These are phyloP conservation scores for Aulographum hederae DNA, from an alignment of 2,329 filamentous ascomycete species.

Conservation along the genomic window DNA sequence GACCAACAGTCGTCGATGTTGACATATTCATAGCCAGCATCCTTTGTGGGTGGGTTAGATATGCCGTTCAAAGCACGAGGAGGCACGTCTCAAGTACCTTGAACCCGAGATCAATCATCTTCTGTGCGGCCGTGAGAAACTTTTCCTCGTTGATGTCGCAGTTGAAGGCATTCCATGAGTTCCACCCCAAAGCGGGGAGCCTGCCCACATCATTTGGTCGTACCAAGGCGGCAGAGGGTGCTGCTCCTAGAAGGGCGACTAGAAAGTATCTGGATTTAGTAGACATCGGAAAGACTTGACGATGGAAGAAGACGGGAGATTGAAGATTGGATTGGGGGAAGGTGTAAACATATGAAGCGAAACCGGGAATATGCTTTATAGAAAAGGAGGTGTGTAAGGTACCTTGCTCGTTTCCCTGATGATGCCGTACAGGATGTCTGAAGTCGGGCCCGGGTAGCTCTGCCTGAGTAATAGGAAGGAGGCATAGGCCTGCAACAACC, in stretches of 20 bases:
- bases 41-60: conserved; percentile 8
- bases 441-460: too few relatives aligned
- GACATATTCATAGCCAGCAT: conserved; percentile 38
- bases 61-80: neutral
- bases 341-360: neutral
- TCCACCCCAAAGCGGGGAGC: conserved; percentile 19
- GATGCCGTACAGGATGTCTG: too few relatives aligned
- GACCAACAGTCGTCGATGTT: conserved; percentile 41
- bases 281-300: neutral
- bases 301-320: neutral
- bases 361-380: neutral
- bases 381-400: neutral
- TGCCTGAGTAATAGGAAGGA: neutral
- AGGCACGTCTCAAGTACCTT: conserved; percentile 11
- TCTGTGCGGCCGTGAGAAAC: conserved; percentile 28
- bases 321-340: neutral
- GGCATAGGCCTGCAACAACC: neutral
- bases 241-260: neutral
- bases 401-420: neutral
- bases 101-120: conserved; percentile 30
- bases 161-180: conserved; percentile 34
- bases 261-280: neutral
- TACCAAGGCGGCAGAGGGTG: neutral
- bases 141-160: conserved; percentile 32
- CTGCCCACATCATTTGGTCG: conserved; percentile 4